Evolutionary conservation across 441 rosid genomes (phyloP).

Genomic region (Corymbia citriodora): DNA sequence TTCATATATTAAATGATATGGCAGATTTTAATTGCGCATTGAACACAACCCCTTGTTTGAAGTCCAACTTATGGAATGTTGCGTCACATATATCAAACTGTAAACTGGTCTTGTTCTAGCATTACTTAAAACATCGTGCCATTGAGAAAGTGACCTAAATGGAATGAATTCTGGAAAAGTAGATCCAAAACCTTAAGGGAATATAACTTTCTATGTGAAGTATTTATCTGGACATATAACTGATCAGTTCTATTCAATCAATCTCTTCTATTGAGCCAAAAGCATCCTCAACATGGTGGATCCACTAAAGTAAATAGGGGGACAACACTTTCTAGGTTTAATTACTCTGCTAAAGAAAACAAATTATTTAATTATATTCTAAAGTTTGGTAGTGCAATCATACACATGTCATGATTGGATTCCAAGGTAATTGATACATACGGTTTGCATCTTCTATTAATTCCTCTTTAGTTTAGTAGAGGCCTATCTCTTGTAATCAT

Average conservation of each 20-base stretch:
- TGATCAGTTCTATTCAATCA: not conserved
- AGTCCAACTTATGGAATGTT: not conserved
- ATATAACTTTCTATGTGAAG: not conserved
- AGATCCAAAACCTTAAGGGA: not conserved
- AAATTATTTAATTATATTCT: not conserved
- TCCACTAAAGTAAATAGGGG: not conserved
- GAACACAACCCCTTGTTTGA: not conserved
- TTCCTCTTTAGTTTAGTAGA: not conserved
- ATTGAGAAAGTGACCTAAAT: not conserved
- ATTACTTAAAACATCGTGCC: not conserved
- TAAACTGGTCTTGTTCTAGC: not conserved
- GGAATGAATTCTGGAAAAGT: not conserved
- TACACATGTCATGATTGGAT: conserved; percentile 4
- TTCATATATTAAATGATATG: not conserved
- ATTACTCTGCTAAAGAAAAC: not conserved
- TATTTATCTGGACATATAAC: not conserved
- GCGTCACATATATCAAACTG: not conserved
- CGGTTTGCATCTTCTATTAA: not conserved
- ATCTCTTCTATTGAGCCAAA: not conserved
- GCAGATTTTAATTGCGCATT: not conserved
- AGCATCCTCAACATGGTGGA: not conserved
- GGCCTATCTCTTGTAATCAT: conserved; percentile 36
- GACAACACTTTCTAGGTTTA: not conserved
- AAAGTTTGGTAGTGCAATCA: not conserved
- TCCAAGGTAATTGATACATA: conserved; percentile 8